Evolutionary conservation across 768 basidiomycete genomes (phyloP).

Genomic region (Termitomyces sp.): DNA sequence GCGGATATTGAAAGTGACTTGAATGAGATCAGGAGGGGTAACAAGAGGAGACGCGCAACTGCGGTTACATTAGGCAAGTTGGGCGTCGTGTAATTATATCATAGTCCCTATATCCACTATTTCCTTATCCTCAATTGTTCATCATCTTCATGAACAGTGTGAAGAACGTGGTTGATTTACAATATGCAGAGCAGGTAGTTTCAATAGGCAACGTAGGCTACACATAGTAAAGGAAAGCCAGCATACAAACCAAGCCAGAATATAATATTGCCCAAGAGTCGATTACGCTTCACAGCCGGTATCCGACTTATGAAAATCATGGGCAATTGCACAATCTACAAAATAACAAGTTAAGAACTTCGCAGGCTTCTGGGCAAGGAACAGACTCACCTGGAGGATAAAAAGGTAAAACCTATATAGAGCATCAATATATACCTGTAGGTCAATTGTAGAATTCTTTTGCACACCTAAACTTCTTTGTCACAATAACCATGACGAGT

Average conservation of each 20-base stretch:
- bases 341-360: neutral
- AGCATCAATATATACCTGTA: neutral
- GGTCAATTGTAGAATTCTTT: neutral
- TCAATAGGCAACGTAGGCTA: constrained; percentile 49
- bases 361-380: neutral
- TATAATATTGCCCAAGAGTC: constrained; percentile 74
- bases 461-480: constrained; percentile 78
- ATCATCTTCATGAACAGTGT: neutral
- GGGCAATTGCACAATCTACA: constrained; percentile 86
- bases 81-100: constrained; percentile 3
- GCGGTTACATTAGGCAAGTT: constrained; percentile 21
- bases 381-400: constrained; percentile 49
- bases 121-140: neutral
- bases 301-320: constrained; percentile 78
- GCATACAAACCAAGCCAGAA: constrained; percentile 93
- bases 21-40: constrained; percentile 72
- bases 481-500: constrained; percentile 94
- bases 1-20: constrained; percentile 70
- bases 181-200: neutral
- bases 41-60: constrained; percentile 49
- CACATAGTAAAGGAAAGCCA: constrained; percentile 91
- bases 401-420: constrained; percentile 76
- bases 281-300: constrained; percentile 75
- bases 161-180: neutral
- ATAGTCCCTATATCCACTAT: neutral